These are phyloP conservation scores for Dactylellina haptotyla DNA, from an alignment of 2,329 filamentous ascomycete genomes.

Conservation along the genomic window DNA sequence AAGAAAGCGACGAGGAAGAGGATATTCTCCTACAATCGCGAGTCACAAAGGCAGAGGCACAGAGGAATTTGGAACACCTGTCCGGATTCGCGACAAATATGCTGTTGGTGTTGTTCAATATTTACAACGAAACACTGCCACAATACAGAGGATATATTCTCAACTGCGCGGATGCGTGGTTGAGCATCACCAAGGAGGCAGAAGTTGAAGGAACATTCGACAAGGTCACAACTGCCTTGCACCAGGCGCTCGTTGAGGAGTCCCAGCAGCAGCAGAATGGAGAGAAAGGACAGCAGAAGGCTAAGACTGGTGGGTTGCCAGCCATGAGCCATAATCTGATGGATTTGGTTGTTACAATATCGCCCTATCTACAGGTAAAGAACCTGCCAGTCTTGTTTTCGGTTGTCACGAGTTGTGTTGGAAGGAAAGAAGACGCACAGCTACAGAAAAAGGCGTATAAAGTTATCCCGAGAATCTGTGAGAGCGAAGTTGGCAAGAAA, in stretches of 20 bases:
- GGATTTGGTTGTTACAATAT: conserved; percentile 96
- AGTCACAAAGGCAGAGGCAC: conserved; percentile 77
- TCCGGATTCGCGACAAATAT: conserved; percentile 84
- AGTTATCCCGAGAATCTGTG: conserved; percentile 87
- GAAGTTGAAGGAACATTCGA: conserved; percentile 90
- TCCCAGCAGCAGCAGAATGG: conserved; percentile 5
- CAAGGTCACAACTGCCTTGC: conserved; percentile 84
- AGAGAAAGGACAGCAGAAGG: conserved; percentile 66
- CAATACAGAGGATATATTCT: conserved; percentile 90
- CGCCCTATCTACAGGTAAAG: conserved; percentile 86
- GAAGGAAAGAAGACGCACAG: conserved; percentile 84
- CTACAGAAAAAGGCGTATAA: conserved; percentile 99
- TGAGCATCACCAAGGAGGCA: conserved; percentile 81
- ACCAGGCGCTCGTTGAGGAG: conserved; percentile 72
- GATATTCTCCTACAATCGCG: conserved; percentile 81
- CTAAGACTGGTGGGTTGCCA: conserved; percentile 79
- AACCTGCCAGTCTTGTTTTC: conserved; percentile 87
- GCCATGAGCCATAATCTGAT: conserved; percentile 94
- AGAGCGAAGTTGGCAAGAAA: conserved; percentile 78
- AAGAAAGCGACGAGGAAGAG: conserved; percentile 59
- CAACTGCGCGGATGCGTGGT: conserved; percentile 91
- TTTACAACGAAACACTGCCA: conserved; percentile 94
- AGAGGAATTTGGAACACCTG: conserved; percentile 83
- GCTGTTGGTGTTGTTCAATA: conserved; percentile 96
- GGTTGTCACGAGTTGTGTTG: conserved; percentile 83